A percentile compares a stretch with the other conserved stretches of the same genome.
Evolutionary conservation across 2,329 filamentous ascomycete genomes (phyloP).

Genomic region (Beauveria bassiana): DNA sequence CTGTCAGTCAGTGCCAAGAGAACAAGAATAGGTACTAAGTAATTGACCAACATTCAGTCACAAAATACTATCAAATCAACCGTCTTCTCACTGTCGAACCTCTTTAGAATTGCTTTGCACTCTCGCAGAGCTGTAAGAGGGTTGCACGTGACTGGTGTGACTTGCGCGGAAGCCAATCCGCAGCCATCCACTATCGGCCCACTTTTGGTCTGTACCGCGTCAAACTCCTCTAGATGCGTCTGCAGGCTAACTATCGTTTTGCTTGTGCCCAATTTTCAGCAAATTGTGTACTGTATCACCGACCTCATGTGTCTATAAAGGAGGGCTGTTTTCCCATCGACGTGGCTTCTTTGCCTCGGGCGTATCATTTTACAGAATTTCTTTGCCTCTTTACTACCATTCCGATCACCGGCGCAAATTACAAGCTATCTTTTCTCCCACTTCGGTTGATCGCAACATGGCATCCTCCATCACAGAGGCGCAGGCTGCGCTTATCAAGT

Average conservation of each 20-base stretch:
- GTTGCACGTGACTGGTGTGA: constrained; percentile 2
- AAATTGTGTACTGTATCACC: constrained; percentile 1
- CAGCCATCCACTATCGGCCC: constrained; percentile 7
- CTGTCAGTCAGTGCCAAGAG: not conserved
- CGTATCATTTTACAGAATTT: not conserved
- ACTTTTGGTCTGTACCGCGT: constrained; percentile 9
- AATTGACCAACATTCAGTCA: no score
- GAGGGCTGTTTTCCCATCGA: not conserved
- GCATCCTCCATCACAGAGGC: constrained; percentile 36
- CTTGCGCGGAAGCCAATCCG: not conserved
- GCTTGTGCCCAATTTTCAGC: not conserved
- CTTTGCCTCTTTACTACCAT: not conserved
- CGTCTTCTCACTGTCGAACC: not conserved
- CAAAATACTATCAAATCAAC: not conserved
- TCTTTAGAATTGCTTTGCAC: not conserved
- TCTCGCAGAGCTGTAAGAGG: not conserved
- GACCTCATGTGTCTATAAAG: not conserved
- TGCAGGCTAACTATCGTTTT: not conserved
- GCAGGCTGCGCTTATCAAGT: constrained; percentile 54
- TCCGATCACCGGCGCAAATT: not conserved
- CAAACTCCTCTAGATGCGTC: constrained; percentile 12
- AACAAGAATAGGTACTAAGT: not conserved
- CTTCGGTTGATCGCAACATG: constrained; percentile 19
- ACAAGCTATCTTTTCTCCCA: not conserved
- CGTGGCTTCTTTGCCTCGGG: not conserved